Conservation (phyloP, 441 rosid species). For the Pelargonium cotyledonis region DNA sequence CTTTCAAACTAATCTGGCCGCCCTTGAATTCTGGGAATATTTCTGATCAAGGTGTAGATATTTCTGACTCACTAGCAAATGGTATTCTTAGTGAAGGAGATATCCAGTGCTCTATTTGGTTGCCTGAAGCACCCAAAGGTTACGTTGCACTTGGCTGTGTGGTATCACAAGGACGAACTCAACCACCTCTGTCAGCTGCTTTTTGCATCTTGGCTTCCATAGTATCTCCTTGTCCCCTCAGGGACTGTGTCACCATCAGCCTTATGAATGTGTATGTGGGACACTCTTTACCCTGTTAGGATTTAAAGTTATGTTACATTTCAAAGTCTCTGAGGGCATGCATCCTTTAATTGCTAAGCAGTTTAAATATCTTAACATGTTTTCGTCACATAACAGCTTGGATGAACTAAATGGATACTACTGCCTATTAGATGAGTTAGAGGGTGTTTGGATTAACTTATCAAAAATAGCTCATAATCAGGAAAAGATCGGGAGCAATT, state of each 20-base stretch:
- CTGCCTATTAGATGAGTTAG: not conserved
- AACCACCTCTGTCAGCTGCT: conserved; percentile 64
- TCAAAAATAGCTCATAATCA: too few species aligned
- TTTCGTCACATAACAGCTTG: not conserved
- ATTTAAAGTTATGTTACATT: not conserved
- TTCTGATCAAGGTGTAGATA: conserved; percentile 31
- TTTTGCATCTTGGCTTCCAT: conserved; percentile 73
- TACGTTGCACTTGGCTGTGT: conserved; percentile 88
- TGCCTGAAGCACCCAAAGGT: conserved; percentile 90
- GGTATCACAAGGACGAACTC: conserved; percentile 60
- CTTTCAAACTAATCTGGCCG: conserved; percentile 78
- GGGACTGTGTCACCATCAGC: conserved; percentile 75
- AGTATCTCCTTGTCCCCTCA: conserved; percentile 77
- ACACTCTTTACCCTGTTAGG: conserved; percentile 13
- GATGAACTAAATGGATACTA: not conserved
- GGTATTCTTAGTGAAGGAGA: conserved; percentile 26
- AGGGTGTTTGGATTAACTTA: too few species aligned
- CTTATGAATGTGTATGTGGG: conserved; percentile 50
- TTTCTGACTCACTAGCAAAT: conserved; percentile 20
- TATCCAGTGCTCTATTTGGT: conserved; percentile 67
- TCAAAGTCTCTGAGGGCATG: not conserved
- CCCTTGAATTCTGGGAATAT: conserved; percentile 33
- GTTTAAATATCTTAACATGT: not conserved
- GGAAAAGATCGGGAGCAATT: too few species aligned
- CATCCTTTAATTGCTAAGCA: conserved; percentile 7